Percentiles rank a stretch among this genome's conserved stretches.
These are phyloP conservation scores for Podospora fimiseda DNA, from an alignment of 495 filamentous ascomycete genomes.

Conservation along the genomic window DNA sequence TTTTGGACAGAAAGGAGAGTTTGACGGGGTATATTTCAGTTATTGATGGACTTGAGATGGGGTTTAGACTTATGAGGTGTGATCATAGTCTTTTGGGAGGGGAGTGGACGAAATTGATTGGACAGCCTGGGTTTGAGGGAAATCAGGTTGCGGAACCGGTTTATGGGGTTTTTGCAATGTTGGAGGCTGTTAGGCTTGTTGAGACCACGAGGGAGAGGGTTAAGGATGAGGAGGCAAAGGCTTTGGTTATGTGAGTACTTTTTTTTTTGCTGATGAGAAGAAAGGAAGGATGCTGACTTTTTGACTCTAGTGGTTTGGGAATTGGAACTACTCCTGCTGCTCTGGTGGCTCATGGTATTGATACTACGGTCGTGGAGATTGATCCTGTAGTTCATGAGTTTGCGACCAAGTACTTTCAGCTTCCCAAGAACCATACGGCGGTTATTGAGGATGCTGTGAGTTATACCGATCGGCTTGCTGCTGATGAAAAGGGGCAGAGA, in stretches of 20 bases:
- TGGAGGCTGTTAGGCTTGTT: slow-evolving; percentile 83
- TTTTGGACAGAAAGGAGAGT: slow-evolving; percentile 77
- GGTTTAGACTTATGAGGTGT: slow-evolving; percentile 80
- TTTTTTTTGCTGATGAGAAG: background rate
- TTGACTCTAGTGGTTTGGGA: slow-evolving; percentile 64
- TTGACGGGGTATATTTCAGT: slow-evolving; percentile 90
- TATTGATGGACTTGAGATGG: slow-evolving; percentile 60
- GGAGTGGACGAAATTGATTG: slow-evolving; percentile 66
- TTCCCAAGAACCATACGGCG: slow-evolving; percentile 70
- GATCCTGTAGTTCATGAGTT: slow-evolving; percentile 83
- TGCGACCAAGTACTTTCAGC: slow-evolving; percentile 73
- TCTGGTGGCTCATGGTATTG: slow-evolving; percentile 77
- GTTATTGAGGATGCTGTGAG: slow-evolving; percentile 74
- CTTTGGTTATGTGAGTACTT: slow-evolving; percentile 69
- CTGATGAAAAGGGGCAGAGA: slow-evolving; percentile 31
- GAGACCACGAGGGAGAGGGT: slow-evolving; percentile 48
- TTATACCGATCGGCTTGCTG: slow-evolving; percentile 56
- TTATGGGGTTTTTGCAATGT: slow-evolving; percentile 85
- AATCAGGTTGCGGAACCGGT: slow-evolving; percentile 69
- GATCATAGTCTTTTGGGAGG: slow-evolving; percentile 92
- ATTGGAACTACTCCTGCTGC: slow-evolving; percentile 87
- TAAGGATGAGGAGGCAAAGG: slow-evolving; percentile 61
- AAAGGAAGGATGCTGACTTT: slow-evolving; percentile 13
- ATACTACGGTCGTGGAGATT: slow-evolving; percentile 89
- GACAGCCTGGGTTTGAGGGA: slow-evolving; percentile 27